Conservation (phyloP, 768 basidiomycete species). For the Inosperma sp. region DNA sequence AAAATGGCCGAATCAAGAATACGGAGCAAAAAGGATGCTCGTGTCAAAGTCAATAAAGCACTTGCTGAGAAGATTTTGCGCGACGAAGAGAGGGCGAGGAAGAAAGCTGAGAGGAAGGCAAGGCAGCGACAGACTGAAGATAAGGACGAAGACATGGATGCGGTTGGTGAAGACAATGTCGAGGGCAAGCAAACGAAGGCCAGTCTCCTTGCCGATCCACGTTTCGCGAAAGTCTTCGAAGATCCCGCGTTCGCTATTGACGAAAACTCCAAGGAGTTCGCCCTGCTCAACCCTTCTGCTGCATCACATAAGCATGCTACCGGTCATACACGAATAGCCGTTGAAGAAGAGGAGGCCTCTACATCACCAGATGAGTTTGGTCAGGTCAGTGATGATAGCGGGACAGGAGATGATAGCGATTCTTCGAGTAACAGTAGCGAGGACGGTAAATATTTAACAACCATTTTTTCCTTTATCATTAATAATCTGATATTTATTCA, state of each 20-base stretch:
- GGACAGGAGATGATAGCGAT: conserved; percentile 15
- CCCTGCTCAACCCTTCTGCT: conserved; percentile 87
- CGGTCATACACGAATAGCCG: conserved; percentile 44
- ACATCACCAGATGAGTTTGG: conserved; percentile 55
- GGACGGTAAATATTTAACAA: conserved; percentile 46
- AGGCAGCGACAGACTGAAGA: conserved; percentile 35
- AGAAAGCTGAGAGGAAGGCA: conserved; percentile 52
- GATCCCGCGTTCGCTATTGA: conserved; percentile 92
- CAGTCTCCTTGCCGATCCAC: conserved; percentile 72
- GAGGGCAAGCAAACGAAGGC: conserved; percentile 31
- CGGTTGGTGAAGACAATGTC: conserved; percentile 30
- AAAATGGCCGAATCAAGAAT: conserved; percentile 93
- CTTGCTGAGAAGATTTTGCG: conserved; percentile 80
- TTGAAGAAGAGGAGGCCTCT: conserved; percentile 85
- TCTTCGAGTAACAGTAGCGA: conserved; percentile 46
- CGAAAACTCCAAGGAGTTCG: conserved; percentile 81
- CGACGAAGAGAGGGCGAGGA: conserved; percentile 57
- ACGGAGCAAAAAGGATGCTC: conserved; percentile 67
- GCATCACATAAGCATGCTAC: conserved; percentile 44
- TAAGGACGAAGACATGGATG: conserved; percentile 31
- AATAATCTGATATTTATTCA: neutral
- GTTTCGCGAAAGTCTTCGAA: conserved; percentile 88
- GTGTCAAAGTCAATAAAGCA: conserved; percentile 70
- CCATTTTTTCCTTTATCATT: conserved; percentile 9
- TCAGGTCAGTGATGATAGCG: conserved; percentile 28